A percentile compares a stretch with the other conserved stretches of the same genome.
Conservation (phyloP, 106 monocot species). For the Xerophyta viscosa region DNA sequence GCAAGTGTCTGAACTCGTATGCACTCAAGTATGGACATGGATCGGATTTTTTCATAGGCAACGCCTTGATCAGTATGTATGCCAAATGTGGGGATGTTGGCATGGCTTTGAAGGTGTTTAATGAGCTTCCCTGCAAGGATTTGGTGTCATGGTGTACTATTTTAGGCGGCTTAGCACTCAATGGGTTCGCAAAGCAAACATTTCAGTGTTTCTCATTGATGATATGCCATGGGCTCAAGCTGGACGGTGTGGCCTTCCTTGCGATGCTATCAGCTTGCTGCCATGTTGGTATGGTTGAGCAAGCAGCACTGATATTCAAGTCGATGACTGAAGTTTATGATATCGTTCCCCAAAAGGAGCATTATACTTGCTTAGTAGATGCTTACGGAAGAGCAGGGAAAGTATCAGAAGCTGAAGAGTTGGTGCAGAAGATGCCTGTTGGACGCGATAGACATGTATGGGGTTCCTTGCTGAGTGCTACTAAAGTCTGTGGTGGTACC, state of each 20-base stretch:
- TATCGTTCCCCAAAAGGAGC: constrained; percentile 28
- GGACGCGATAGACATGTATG: constrained; percentile 12
- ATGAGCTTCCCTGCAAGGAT: constrained; percentile 13
- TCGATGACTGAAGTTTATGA: constrained; percentile 30
- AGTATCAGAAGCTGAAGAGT: constrained; percentile 22
- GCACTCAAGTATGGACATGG: constrained; percentile 6
- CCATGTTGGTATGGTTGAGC: constrained; percentile 39
- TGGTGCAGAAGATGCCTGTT: constrained; percentile 18
- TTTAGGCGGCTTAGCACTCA: constrained; percentile 28
- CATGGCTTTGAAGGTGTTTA: constrained; percentile 25
- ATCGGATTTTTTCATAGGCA: constrained; percentile 20
- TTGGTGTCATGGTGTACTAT: constrained; percentile 48
- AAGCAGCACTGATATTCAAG: constrained; percentile 25
- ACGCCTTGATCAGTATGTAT: constrained; percentile 50
- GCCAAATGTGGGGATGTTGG: constrained; percentile 56
- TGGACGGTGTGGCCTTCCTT: constrained; percentile 38
- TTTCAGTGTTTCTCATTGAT: constrained; percentile 44
- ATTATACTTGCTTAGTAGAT: constrained; percentile 47
- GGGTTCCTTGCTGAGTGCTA: constrained; percentile 25
- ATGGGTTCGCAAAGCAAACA: constrained; percentile 18
- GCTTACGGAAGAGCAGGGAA: constrained; percentile 31
- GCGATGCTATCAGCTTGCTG: constrained; percentile 43
- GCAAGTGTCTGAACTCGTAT: constrained; percentile 31
- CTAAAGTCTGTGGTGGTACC: constrained; percentile 17
- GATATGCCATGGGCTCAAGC: constrained; percentile 35